A percentile compares a stretch with the other conserved stretches of the same genome.
Evolutionary conservation across 768 basidiomycete species (phyloP).

Genomic region (Pilatotrama ljubarskyi): DNA sequence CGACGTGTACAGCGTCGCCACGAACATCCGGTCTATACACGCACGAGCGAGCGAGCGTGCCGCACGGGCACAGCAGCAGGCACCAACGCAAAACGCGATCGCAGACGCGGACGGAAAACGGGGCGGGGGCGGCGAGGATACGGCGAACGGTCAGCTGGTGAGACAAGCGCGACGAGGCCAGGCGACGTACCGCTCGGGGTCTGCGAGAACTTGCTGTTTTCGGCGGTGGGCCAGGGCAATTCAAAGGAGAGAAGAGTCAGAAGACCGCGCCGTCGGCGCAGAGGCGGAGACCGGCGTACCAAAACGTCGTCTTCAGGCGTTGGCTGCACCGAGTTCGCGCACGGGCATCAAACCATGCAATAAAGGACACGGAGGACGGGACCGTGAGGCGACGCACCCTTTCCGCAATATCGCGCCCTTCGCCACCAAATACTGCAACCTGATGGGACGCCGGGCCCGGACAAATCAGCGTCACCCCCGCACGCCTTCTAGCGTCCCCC

Average conservation of each 20-base stretch:
- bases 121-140: background rate
- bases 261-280: constrained; percentile 12
- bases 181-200: constrained; percentile 44
- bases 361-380: constrained; percentile 3
- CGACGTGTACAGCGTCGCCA: constrained; percentile 80
- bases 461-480: background rate
- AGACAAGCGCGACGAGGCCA: background rate
- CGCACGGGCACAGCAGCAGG: background rate
- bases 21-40: constrained; percentile 67
- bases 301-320: constrained; percentile 79
- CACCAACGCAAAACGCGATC: background rate
- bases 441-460: constrained; percentile 32
- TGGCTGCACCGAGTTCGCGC: constrained; percentile 49
- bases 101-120: background rate
- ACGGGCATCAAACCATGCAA: constrained; percentile 26
- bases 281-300: constrained; percentile 45
- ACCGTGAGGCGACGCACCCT: constrained; percentile 57
- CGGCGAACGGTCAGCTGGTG: background rate
- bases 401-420: constrained; percentile 87
- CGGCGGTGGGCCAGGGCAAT: background rate
- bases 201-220: constrained; percentile 70
- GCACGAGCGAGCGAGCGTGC: background rate
- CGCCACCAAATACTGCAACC: constrained; percentile 83
- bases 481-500: background rate
- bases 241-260: background rate